Evolutionary conservation across 768 basidiomycete genomes (phyloP).

Genomic region (Leccinum subgranulosum): DNA sequence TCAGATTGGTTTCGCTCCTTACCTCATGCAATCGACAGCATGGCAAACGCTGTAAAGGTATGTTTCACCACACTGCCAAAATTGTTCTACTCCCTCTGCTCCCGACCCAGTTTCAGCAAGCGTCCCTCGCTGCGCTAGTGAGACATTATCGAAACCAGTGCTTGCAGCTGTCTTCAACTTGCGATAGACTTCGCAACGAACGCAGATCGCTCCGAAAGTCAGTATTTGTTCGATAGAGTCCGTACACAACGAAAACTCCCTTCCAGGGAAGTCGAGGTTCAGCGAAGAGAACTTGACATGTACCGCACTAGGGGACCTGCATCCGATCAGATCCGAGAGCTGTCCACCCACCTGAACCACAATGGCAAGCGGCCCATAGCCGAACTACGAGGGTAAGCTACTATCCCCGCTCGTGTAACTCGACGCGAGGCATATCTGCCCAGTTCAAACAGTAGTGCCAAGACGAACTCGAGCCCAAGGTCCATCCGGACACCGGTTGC

Average conservation of each 20-base stretch:
- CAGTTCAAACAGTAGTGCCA: slow-evolving; percentile 22
- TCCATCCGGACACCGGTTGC: slow-evolving; percentile 53
- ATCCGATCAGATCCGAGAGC: slow-evolving; percentile 24
- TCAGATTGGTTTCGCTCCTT: slow-evolving; percentile 74
- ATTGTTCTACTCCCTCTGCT: background rate
- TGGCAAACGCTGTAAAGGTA: slow-evolving; percentile 70
- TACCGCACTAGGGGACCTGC: slow-evolving; percentile 37
- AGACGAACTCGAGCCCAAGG: slow-evolving; percentile 58
- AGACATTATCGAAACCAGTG: slow-evolving; percentile 59
- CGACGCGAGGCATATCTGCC: background rate
- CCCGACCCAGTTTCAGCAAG: slow-evolving; percentile 67
- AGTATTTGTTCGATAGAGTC: slow-evolving; percentile 5
- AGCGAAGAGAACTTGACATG: slow-evolving; percentile 49
- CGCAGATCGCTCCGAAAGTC: slow-evolving; percentile 54
- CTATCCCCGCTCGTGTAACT: background rate
- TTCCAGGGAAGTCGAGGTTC: slow-evolving; percentile 46
- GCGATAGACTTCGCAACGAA: slow-evolving; percentile 37
- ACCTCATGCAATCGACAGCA: slow-evolving; percentile 56
- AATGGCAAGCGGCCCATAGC: slow-evolving; percentile 67
- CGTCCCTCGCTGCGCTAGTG: slow-evolving; percentile 66
- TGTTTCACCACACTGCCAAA: background rate
- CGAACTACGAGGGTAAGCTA: slow-evolving; percentile 41
- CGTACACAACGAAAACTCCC: slow-evolving; percentile 1
- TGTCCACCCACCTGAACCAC: slow-evolving; percentile 42
- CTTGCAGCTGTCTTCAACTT: slow-evolving; percentile 40